Evolutionary conservation across 2,329 filamentous ascomycete genomes (phyloP).

Genomic region (Didymella lethalis): DNA sequence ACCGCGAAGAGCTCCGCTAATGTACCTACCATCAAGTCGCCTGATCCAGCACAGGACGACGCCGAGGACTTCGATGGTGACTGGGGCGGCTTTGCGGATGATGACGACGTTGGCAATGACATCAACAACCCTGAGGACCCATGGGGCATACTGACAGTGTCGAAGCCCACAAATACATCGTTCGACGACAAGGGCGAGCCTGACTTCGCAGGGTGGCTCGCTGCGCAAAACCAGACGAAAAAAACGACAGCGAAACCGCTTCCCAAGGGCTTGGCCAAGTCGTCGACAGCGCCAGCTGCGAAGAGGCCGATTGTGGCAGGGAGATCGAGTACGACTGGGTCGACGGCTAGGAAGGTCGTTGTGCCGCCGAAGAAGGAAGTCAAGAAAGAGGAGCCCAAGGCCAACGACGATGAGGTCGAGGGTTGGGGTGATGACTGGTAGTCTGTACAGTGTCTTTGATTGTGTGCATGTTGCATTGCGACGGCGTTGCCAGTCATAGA

Average conservation of each 20-base stretch:
- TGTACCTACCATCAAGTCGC: constrained; percentile 41
- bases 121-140: constrained; percentile 57
- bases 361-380: constrained; percentile 20
- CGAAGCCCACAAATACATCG: constrained; percentile 50
- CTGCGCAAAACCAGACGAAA: constrained; percentile 83
- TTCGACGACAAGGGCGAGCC: constrained; percentile 89
- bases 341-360: constrained; percentile 42
- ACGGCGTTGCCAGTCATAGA: constrained; percentile 23
- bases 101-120: constrained; percentile 46
- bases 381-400: constrained; percentile 32
- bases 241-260: constrained; percentile 68
- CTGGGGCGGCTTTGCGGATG: constrained; percentile 75
- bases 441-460: neutral
- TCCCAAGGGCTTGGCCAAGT: constrained; percentile 82
- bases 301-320: constrained; percentile 45
- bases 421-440: constrained; percentile 53
- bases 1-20: constrained; percentile 37
- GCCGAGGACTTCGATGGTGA: constrained; percentile 71
- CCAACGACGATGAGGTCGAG: constrained; percentile 53
- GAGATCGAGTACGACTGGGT: constrained; percentile 42
- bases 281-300: constrained; percentile 43
- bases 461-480: constrained; percentile 26
- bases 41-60: constrained; percentile 60
- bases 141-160: constrained; percentile 57
- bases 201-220: constrained; percentile 95